Percentiles rank a stretch among this genome's conserved stretches.
These are phyloP conservation scores for Pinus albicaulis DNA, from an alignment of 75 land plant genomes.

Conservation along the genomic window DNA sequence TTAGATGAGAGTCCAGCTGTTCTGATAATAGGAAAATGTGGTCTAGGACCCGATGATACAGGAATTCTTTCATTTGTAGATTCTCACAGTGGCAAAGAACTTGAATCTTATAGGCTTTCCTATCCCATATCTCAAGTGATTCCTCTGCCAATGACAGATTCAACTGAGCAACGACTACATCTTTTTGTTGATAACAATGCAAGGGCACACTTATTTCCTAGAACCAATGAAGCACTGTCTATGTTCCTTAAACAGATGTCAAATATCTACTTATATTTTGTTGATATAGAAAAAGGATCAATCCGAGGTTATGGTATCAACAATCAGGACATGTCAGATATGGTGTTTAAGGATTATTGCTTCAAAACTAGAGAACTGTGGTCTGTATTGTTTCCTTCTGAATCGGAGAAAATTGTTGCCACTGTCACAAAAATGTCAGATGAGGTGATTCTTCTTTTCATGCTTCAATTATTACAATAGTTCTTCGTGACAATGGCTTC, in stretches of 20 bases:
- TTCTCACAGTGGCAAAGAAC: conserved; percentile 72
- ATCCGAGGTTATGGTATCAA: conserved; percentile 65
- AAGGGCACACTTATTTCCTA: conserved; percentile 79
- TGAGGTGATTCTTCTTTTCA: conserved; percentile 59
- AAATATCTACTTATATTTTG: conserved; percentile 75
- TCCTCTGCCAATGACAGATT: conserved; percentile 76
- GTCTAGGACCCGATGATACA: conserved; percentile 25
- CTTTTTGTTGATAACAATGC: conserved; percentile 62
- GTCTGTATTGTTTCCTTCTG: conserved; percentile 87
- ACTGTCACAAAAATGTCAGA: conserved; percentile 66
- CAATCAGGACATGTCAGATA: conserved; percentile 24
- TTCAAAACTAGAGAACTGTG: conserved; percentile 66
- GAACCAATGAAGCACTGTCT: conserved; percentile 58
- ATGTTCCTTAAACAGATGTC: conserved; percentile 51
- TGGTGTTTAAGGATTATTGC: conserved; percentile 52
- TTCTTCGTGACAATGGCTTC: not conserved
- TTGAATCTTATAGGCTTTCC: conserved; percentile 32
- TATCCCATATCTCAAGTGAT: conserved; percentile 63
- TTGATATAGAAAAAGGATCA: conserved; percentile 64
- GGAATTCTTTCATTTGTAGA: conserved; percentile 83
- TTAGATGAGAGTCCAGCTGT: conserved; percentile 91
- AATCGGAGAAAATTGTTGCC: conserved; percentile 72
- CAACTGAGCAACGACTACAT: conserved; percentile 82
- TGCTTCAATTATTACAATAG: not conserved
- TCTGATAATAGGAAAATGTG: conserved; percentile 70